Evolutionary conservation across 176 grass and related monocot species (phyloP).

Genomic region (Bromus sterilis): DNA sequence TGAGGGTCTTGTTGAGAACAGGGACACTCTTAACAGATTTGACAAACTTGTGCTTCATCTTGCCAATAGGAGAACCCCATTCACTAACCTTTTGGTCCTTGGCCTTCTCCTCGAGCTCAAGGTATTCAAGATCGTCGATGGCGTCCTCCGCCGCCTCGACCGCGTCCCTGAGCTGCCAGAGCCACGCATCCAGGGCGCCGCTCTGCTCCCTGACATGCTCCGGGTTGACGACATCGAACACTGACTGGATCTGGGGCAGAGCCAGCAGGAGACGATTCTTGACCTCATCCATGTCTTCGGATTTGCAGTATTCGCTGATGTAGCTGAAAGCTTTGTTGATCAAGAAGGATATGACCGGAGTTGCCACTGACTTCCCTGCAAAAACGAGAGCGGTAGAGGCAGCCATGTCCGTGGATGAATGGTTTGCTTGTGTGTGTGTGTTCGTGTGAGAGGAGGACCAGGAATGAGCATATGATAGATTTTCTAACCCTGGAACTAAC

Average conservation of each 20-base stretch:
- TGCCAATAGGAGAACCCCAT: neutral
- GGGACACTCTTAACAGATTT: constrained; percentile 1
- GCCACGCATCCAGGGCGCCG: constrained; percentile 15
- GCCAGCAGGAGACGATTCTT: neutral
- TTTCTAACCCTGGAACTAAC: no score
- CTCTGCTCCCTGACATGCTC: neutral
- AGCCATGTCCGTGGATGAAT: no score
- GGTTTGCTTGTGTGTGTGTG: no score
- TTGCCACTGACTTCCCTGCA: neutral
- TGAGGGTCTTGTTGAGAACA: neutral
- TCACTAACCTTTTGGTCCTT: neutral
- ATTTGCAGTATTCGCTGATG: neutral
- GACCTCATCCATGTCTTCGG: neutral
- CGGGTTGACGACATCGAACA: neutral
- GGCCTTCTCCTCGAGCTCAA: constrained; percentile 21
- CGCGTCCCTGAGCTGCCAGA: constrained; percentile 35
- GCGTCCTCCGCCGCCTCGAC: constrained; percentile 22
- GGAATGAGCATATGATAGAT: no score
- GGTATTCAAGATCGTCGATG: constrained; percentile 15
- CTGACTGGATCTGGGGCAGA: constrained; percentile 14
- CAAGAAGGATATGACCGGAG: constrained; percentile 7
- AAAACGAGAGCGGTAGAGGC: neutral
- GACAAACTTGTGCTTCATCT: constrained; percentile 15
- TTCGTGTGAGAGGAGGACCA: no score
- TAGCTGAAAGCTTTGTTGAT: constrained; percentile 4